Base-by-base conservation (phyloP, 305 asterid genomes). In the Plantago lanceolata region DNA sequence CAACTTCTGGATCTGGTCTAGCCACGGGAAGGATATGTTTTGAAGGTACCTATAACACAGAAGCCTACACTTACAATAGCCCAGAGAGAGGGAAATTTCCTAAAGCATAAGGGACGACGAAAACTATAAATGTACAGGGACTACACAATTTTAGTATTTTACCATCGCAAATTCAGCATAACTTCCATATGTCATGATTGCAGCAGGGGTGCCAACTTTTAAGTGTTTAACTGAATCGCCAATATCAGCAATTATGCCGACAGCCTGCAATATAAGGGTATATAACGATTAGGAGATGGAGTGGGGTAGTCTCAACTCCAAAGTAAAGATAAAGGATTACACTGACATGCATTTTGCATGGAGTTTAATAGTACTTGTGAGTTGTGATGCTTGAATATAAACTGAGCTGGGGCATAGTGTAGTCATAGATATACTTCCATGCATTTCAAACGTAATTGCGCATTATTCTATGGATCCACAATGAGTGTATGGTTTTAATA, bases 1-100 rank as follows among this genome's bases (percentile, higher is more conserved):
- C 85, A 56, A 93, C 89, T 87, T 84, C 97, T 53, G 97, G 94
- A 81, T 85, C 98, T 58, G 98, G 95, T 76, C 93, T 84, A 66
- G 90, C 88, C 64, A 93, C 95, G 64, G 97, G 89, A 80, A 93
- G 98, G 75, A 93, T 85, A 75, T 84, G 96, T 73, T 87, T 85
- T 53, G 94, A 71, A 44, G 80, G 82, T 64, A 89, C 92, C 98
- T 93, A 69, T 61, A 15, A 64, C 35, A 66, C 24, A 65, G 70
- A 78, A 57, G 52, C 65, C 37, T 54, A 65, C 37, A 52, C 48
- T 66, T 52, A 56, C 50, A 66, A 50, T 57, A 50, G 61, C 50
- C 19, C n/a, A 62, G 58, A 68, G 16, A 64, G 64, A 45, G 18
- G 26, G 45, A 61, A 53, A 68, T 5, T 8, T 51, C 59, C 37